Percentiles rank a stretch among this genome's conserved stretches.
These are phyloP conservation scores for Hanseniaspora sp. DNA, from an alignment of 1,139 yeast genomes.

Conservation along the genomic window DNA sequence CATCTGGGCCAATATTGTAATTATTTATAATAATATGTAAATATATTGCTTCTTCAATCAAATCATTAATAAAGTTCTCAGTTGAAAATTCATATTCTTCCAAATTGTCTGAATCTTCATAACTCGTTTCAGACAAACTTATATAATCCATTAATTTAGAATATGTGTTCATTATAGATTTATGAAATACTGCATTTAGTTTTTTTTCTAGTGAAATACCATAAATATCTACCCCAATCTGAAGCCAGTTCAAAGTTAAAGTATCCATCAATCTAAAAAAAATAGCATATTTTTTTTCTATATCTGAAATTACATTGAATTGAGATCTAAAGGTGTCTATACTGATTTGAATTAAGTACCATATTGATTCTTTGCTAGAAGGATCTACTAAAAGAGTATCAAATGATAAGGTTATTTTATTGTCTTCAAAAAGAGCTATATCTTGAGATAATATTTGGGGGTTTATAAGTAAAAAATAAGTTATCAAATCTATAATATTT, in stretches of 20 bases:
- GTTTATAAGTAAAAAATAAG: constrained; percentile 8
- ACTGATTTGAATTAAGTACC: constrained; percentile 7
- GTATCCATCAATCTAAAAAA: neutral
- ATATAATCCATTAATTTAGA: neutral
- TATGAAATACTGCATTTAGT: neutral
- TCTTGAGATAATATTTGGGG: constrained; percentile 3
- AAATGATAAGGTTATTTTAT: neutral
- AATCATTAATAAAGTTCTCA: neutral
- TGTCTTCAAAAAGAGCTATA: neutral
- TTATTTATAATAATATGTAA: constrained; percentile 7
- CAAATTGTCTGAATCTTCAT: neutral
- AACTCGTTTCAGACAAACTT: neutral
- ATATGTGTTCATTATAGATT: neutral
- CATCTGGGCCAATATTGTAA: neutral
- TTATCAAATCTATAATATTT: constrained; percentile 3
- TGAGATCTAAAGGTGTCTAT: constrained; percentile 2
- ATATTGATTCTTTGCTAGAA: neutral
- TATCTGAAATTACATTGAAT: neutral
- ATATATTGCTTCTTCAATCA: neutral
- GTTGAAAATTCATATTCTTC: neutral
- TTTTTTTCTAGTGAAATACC: constrained; percentile 8
- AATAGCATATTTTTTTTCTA: neutral
- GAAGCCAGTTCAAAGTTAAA: constrained; percentile 11
- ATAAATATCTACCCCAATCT: constrained; percentile 13
- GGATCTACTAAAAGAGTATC: neutral